Evolutionary conservation across 305 asterid species (phyloP).

Genomic region (Fraxinus platypoda): DNA sequence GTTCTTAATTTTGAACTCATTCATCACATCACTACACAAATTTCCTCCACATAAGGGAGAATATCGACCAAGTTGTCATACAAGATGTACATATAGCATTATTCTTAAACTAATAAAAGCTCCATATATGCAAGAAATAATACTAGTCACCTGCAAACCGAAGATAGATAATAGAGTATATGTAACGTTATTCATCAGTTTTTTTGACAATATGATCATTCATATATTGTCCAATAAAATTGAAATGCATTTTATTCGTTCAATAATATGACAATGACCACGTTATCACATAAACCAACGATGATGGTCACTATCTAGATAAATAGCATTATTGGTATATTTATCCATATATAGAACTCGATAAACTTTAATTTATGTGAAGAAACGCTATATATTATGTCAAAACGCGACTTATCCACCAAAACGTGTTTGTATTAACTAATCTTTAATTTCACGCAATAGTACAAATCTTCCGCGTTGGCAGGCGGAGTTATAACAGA

Average conservation of each 20-base stretch:
- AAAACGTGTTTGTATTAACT: background rate
- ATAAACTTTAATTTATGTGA: background rate
- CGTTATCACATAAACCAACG: background rate
- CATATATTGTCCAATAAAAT: background rate
- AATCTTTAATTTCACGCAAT: background rate
- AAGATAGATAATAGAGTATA: background rate
- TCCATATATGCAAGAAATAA: background rate
- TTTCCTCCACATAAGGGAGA: too few species aligned
- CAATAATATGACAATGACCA: background rate
- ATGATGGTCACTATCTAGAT: background rate
- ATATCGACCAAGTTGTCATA: too few species aligned
- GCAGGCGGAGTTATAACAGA: background rate
- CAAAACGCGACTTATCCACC: background rate
- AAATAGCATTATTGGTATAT: background rate
- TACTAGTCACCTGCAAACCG: background rate
- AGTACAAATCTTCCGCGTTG: background rate
- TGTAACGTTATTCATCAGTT: too few species aligned
- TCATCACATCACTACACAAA: background rate
- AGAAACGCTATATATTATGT: background rate
- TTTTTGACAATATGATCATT: background rate
- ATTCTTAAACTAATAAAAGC: background rate
- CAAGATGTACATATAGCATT: too few species aligned
- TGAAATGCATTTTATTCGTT: background rate
- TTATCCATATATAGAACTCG: background rate
- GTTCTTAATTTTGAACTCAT: background rate